Conservation (phyloP, 1,284 basidiomycete species). For the Cystobasidium sp. region DNA sequence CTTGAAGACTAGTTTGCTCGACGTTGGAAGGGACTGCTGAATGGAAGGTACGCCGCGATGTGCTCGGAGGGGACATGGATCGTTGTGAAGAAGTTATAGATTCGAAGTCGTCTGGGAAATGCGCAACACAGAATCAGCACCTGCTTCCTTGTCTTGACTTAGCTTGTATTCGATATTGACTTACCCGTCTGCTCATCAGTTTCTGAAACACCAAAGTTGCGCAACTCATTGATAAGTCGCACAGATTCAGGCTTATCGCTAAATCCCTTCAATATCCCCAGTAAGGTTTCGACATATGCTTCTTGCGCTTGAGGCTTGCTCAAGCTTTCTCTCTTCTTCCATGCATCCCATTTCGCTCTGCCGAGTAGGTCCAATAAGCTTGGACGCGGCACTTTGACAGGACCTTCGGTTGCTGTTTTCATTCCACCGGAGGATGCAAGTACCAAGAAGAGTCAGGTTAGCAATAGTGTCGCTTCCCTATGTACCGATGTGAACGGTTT, state of each 20-base stretch:
- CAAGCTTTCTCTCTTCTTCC: slow-evolving; percentile 74
- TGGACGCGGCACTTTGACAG: slow-evolving; percentile 78
- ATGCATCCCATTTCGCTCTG: slow-evolving; percentile 69
- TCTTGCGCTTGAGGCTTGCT: slow-evolving; percentile 71
- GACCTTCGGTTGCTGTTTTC: slow-evolving; percentile 77
- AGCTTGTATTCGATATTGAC: background rate
- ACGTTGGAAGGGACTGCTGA: slow-evolving; percentile 32
- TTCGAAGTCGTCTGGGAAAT: slow-evolving; percentile 28
- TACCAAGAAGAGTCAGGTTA: background rate
- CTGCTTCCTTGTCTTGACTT: background rate
- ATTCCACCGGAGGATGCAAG: background rate
- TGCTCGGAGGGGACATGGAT: slow-evolving; percentile 34
- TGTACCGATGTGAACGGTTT: background rate
- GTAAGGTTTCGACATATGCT: slow-evolving; percentile 74
- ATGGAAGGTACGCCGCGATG: slow-evolving; percentile 36
- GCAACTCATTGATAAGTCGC: slow-evolving; percentile 57
- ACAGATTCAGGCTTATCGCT: slow-evolving; percentile 57
- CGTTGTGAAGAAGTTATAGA: slow-evolving; percentile 35
- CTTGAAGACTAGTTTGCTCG: slow-evolving; percentile 17
- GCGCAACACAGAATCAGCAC: background rate
- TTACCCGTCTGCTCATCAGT: slow-evolving; percentile 22
- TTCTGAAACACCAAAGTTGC: slow-evolving; percentile 52
- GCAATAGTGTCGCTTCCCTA: background rate
- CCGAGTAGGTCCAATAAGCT: slow-evolving; percentile 90
- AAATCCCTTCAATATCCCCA: slow-evolving; percentile 59